A percentile compares a stretch with the other conserved stretches of the same genome.
phyloP scores from a whole-genome alignment of 1,284 basidiomycete genomes.

The Thelephora terrestris region DNA sequence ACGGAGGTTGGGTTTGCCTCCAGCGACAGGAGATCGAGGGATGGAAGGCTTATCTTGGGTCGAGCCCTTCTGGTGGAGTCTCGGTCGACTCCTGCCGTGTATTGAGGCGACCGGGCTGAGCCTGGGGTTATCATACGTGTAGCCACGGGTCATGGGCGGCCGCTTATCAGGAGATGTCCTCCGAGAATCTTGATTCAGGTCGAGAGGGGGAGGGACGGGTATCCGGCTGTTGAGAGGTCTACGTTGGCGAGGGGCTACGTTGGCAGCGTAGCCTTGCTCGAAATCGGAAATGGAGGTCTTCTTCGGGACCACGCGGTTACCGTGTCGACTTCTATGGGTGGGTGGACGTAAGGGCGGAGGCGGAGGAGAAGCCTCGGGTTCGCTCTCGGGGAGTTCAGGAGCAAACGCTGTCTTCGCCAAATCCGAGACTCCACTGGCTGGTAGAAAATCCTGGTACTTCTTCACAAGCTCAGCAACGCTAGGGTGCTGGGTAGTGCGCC shows the following conservation, averaged over 20 bases:
- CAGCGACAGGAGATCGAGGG: conserved; percentile 30
- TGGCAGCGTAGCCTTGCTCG: conserved; percentile 83
- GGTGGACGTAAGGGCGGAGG: conserved; percentile 24
- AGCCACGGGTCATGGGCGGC: conserved; percentile 18
- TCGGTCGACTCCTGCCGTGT: background rate
- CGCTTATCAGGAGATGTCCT: conserved; percentile 66
- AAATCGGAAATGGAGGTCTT: conserved; percentile 74
- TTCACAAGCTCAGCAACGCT: conserved; percentile 81
- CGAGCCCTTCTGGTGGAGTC: background rate
- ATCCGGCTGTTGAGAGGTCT: conserved; percentile 40
- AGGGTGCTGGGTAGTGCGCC: conserved; percentile 44
- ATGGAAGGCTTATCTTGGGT: conserved; percentile 40
- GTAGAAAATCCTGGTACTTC: conserved; percentile 71
- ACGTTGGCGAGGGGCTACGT: conserved; percentile 64
- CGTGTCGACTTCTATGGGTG: conserved; percentile 38
- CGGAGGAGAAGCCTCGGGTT: conserved; percentile 61
- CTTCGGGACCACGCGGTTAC: conserved; percentile 30
- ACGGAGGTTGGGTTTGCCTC: conserved; percentile 41
- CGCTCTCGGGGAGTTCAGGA: conserved; percentile 46
- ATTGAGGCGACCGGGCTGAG: conserved; percentile 4
- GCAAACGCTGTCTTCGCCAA: conserved; percentile 57
- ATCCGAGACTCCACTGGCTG: conserved; percentile 60
- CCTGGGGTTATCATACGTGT: background rate
- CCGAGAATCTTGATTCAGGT: conserved; percentile 50
- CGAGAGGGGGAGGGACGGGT: conserved; percentile 36